phyloP scores from a whole-genome alignment of 164 flowering plant species.

The Akebia trifoliata region DNA sequence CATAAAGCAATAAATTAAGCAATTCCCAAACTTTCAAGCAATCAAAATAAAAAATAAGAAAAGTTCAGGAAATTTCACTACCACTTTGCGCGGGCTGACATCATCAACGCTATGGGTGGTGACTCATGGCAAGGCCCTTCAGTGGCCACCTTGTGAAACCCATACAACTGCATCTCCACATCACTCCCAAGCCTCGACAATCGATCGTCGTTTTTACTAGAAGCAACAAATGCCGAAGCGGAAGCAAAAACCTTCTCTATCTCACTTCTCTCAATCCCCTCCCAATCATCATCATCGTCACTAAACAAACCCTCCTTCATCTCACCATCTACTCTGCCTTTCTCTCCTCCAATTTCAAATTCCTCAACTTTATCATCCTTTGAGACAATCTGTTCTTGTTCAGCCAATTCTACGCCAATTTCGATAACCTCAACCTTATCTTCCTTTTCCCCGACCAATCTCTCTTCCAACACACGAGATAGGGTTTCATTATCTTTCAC shows the following conservation, averaged over 20 bases:
- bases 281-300: slow-evolving; percentile 88
- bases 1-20: background rate
- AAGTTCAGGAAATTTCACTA: slow-evolving; percentile 25
- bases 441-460: slow-evolving; percentile 2
- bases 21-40: background rate
- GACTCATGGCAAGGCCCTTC: slow-evolving; percentile 76
- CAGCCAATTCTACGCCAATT: slow-evolving; percentile 6
- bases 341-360: slow-evolving; percentile 6
- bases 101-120: slow-evolving; percentile 63
- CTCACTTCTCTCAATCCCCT: slow-evolving; percentile 82
- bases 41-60: slow-evolving; percentile 5
- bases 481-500: background rate
- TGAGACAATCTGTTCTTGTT: slow-evolving; percentile 8
- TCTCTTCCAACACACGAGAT: slow-evolving; percentile 1
- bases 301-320: slow-evolving; percentile 12
- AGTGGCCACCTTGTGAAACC: slow-evolving; percentile 64
- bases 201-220: slow-evolving; percentile 21
- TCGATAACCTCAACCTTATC: slow-evolving; percentile 10
- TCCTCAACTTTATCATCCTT: slow-evolving; percentile 1
- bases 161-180: slow-evolving; percentile 63
- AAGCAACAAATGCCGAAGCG: slow-evolving; percentile 40
- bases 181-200: slow-evolving; percentile 42
- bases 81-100: slow-evolving; percentile 88
- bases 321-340: slow-evolving; percentile 10
- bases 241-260: slow-evolving; percentile 49